Conservation (phyloP, 169 alveolate genomes). For the Cryptosporidium andersoni region DNA sequence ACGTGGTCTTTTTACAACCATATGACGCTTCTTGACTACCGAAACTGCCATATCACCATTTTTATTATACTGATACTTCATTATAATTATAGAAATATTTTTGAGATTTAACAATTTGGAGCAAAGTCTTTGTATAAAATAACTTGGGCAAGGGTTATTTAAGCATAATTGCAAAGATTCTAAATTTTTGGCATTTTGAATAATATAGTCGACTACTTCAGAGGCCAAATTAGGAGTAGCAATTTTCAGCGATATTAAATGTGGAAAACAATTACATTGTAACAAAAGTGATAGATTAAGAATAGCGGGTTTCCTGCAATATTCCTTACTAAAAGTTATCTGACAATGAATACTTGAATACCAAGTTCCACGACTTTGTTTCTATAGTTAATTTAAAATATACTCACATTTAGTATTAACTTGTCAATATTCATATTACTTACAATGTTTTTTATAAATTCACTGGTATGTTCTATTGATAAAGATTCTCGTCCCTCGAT, state of each 20-base stretch:
- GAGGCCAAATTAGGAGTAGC: no score
- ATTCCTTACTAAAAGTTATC: background rate
- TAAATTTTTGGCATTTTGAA: background rate
- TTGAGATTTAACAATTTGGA: background rate
- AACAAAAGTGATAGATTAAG: no score
- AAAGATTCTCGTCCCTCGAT: background rate
- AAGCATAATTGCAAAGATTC: background rate
- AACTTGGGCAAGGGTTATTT: background rate
- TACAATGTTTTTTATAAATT: background rate
- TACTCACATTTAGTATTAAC: background rate
- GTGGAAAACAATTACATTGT: no score
- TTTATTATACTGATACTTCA: background rate
- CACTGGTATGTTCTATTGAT: conserved; percentile 1
- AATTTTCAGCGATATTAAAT: no score
- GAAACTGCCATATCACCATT: background rate
- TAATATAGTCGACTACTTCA: background rate
- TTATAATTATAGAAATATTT: background rate
- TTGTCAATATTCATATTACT: no score
- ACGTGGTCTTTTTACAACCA: background rate
- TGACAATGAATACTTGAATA: background rate
- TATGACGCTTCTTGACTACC: background rate
- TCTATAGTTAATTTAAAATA: background rate
- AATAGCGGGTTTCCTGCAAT: no score
- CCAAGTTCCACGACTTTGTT: background rate
- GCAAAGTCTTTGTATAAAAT: background rate